Conservation (phyloP, 1,139 yeast species). For the Scheffersomyces illinoinensis region DNA sequence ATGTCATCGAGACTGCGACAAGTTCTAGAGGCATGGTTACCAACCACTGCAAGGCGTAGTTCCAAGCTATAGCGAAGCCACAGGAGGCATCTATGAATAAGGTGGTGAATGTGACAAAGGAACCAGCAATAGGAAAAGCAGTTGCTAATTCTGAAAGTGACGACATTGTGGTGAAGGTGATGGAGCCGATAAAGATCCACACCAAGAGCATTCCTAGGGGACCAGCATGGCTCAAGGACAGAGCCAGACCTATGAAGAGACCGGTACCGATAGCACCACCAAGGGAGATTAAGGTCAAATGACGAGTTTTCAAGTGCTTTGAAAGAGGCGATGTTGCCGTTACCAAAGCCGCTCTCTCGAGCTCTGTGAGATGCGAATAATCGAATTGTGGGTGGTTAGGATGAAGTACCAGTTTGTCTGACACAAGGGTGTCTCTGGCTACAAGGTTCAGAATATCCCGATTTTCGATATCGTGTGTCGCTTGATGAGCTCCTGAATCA, state of each 20-base stretch:
- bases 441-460: background rate
- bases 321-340: slow-evolving; percentile 33
- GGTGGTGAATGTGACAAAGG: slow-evolving; percentile 40
- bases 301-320: slow-evolving; percentile 32
- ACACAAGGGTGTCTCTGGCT: background rate
- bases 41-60: slow-evolving; percentile 43
- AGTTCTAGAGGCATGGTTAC: slow-evolving; percentile 40
- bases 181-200: slow-evolving; percentile 30
- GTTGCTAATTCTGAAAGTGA: slow-evolving; percentile 41
- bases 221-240: slow-evolving; percentile 34
- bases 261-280: slow-evolving; percentile 48
- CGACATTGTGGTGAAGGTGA: slow-evolving; percentile 36
- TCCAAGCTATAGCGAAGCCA: slow-evolving; percentile 46
- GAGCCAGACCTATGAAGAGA: slow-evolving; percentile 43
- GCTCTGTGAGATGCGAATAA: slow-evolving; percentile 25
- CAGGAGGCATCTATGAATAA: slow-evolving; percentile 37
- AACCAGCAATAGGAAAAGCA: slow-evolving; percentile 42
- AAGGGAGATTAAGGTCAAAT: slow-evolving; percentile 38
- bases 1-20: slow-evolving; percentile 40
- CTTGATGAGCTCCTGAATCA: background rate
- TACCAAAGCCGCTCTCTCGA: slow-evolving; percentile 34
- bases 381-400: slow-evolving; percentile 31
- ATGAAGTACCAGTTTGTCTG: slow-evolving; percentile 2
- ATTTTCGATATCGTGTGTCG: background rate
- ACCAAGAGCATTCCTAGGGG: slow-evolving; percentile 38